phyloP scores from a whole-genome alignment of 75 land plant genomes.

The Cryptomeria japonica region DNA sequence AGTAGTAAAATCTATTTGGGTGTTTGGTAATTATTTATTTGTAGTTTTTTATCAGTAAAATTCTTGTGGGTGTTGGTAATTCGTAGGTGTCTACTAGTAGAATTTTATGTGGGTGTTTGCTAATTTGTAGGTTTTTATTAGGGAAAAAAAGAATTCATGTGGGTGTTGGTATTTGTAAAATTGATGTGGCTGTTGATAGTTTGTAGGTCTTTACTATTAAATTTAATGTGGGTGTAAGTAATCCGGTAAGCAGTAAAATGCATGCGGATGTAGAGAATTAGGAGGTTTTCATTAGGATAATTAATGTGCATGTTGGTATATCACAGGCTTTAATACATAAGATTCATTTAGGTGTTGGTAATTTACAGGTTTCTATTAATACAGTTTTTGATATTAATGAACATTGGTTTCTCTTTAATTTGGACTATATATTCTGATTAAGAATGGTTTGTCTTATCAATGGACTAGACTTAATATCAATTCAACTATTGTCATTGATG shows the following conservation, averaged over 20 bases:
- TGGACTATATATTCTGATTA: neutral
- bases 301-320: neutral
- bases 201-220: neutral
- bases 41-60: too few species aligned
- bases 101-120: neutral
- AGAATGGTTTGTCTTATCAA: neutral
- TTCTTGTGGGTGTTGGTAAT: too few species aligned
- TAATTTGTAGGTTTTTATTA: neutral
- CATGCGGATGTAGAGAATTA: neutral
- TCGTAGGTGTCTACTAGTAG: too few species aligned
- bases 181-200: neutral
- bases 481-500: neutral
- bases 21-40: too few species aligned
- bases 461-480: neutral
- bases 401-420: neutral
- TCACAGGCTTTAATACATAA: neutral
- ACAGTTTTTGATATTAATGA: neutral
- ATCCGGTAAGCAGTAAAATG: neutral
- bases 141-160: neutral
- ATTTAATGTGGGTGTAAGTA: neutral
- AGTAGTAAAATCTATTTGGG: too few species aligned
- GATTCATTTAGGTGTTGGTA: neutral
- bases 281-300: neutral
- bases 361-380: neutral
- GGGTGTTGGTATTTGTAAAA: neutral